Evolutionary conservation across 148 eudicot genomes (phyloP), one percentile per base, ranked within the genome.

Genomic region (Rhododendron ferrugineum): DNA sequence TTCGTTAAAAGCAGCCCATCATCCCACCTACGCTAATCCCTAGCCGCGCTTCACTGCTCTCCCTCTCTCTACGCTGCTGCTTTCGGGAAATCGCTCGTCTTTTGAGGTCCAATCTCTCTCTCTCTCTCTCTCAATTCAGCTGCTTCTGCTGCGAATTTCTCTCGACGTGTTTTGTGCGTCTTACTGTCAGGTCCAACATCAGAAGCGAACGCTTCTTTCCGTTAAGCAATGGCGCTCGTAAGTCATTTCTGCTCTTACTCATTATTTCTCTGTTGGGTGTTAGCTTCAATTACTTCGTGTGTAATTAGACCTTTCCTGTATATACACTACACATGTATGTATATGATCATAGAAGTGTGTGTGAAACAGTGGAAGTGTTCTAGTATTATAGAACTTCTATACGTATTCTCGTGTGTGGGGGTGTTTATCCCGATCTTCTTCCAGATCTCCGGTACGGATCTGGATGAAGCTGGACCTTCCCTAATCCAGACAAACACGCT

Each of bases 171-270:
- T 37, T 37, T 36, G 49, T 22, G 42, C 46, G 14, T 66, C 28
- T 82, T 44, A 13, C 30, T 64, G 22, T 32, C 85, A 72, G 85
- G 50, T 83, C 79, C 36, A 64, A 47, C 32, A 83, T 5, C 79
- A 49, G 36, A 73, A 73, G 80, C 66, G 79, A 18, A 11, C 46
- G 64, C 20, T 70, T 73, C 74, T 68, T 73, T 50, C 79, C 79
- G 44, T 28, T 72, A 47, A 83, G 85, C 79, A 73, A 83, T 83
- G 85, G 79, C 79, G 79, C 85, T 83, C 80, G 85, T 83, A 44
- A 72, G 85, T 83, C 13, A 47, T 73, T 73, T 34, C n/a, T 28
- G 40, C 49, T 28, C 34, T 64, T 6, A 20, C 42, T 42, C 10
- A 36, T n/a, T 14, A 3, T 40, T 11, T 40, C 14, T 22, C 46